A percentile compares a stretch with the other conserved stretches of the same genome.
These are phyloP conservation scores for Claviceps pazoutovae DNA, from an alignment of 2,329 filamentous ascomycete genomes.

Conservation along the genomic window DNA sequence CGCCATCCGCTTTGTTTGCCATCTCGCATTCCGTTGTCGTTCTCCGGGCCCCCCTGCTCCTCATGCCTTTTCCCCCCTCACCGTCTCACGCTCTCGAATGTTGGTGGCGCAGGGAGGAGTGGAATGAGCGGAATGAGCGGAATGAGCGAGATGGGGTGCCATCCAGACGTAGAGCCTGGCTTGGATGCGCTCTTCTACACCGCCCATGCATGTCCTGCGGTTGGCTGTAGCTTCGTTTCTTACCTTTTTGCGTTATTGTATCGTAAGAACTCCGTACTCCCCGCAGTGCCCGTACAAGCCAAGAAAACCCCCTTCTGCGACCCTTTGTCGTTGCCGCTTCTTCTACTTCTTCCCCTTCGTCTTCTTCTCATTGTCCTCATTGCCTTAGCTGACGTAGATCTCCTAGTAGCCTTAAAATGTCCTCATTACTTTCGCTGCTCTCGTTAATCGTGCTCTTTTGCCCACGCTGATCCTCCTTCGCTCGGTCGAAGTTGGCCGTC, in stretches of 20 bases:
- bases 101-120: not conserved
- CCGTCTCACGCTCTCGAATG: not conserved
- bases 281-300: too few relatives aligned
- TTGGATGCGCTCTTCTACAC: not conserved
- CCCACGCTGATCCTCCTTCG: not conserved
- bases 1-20: not conserved
- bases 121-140: not conserved
- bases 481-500: not conserved
- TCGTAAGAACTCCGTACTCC: not conserved
- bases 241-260: not conserved
- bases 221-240: not conserved
- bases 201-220: not conserved
- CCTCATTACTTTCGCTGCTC: too few relatives aligned
- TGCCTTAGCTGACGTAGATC: not conserved
- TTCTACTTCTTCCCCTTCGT: not conserved
- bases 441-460: too few relatives aligned
- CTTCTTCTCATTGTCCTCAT: not conserved
- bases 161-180: not conserved
- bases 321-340: not conserved
- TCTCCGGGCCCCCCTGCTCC: not conserved
- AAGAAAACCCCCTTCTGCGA: not conserved
- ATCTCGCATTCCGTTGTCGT: not conserved
- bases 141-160: not conserved
- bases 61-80: not conserved
- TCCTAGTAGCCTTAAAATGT: too few relatives aligned